Evolutionary conservation across 176 grass and related monocot species (phyloP).

Genomic region (Avena sativa): DNA sequence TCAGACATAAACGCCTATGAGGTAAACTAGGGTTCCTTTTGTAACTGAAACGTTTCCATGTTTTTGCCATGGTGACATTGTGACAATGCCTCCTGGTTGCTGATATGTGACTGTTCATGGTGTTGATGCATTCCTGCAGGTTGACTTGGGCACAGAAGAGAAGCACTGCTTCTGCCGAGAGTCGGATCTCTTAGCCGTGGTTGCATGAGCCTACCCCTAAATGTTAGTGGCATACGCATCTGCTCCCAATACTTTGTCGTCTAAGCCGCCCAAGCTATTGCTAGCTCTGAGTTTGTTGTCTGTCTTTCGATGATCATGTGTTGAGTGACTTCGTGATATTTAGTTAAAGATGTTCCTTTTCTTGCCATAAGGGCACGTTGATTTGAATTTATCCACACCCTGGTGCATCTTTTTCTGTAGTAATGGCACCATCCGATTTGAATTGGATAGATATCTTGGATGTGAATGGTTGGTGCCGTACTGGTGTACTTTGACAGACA

Average conservation of each 20-base stretch:
- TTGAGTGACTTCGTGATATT: constrained; percentile 21
- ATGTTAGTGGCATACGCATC: neutral
- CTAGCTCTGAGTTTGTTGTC: constrained; percentile 15
- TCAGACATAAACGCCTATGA: constrained; percentile 95
- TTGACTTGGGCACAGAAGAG: constrained; percentile 80
- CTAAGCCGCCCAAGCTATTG: neutral
- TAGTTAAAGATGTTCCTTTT: constrained; percentile 40
- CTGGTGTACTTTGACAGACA: neutral
- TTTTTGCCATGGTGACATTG: neutral
- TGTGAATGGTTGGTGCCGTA: neutral
- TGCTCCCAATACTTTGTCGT: neutral
- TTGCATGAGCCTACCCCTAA: constrained; percentile 55
- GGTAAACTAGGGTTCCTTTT: constrained; percentile 49
- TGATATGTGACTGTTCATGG: constrained; percentile 15
- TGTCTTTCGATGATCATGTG: constrained; percentile 33
- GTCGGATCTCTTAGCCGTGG: constrained; percentile 80
- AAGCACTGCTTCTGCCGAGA: constrained; percentile 85
- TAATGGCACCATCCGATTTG: neutral
- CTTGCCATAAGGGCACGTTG: neutral
- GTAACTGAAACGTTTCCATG: neutral
- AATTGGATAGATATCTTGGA: neutral
- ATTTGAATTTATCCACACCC: neutral
- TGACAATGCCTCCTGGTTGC: neutral
- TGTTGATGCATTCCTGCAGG: constrained; percentile 54
- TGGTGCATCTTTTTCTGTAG: neutral